phyloP scores from a whole-genome alignment of 1,284 basidiomycete species.

The Moesziomyces parantarcticus region DNA sequence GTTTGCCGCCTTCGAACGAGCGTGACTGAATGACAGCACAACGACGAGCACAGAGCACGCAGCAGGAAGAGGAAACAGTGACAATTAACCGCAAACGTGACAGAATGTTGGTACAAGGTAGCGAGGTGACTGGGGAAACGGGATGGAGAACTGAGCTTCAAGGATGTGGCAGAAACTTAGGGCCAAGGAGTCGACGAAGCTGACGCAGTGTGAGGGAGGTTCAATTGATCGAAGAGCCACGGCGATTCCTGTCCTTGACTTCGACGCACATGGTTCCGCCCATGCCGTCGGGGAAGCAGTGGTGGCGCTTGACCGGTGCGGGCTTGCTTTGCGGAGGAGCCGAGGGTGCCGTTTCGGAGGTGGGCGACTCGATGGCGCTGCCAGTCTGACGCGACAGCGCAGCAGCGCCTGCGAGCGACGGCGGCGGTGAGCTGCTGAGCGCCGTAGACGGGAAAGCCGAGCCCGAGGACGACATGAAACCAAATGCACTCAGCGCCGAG shows the following conservation, averaged over 20 bases:
- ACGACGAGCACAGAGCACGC: not conserved
- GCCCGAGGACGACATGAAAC: constrained; percentile 26
- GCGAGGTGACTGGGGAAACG: not conserved
- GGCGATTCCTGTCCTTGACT: constrained; percentile 36
- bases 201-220: too few relatives aligned
- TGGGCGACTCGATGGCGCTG: constrained; percentile 17
- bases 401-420: constrained; percentile 10
- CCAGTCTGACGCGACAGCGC: constrained; percentile 14
- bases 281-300: constrained; percentile 48
- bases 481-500: constrained; percentile 43
- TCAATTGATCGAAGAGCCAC: constrained; percentile 39
- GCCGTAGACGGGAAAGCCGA: not conserved
- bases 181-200: not conserved
- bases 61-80: not conserved
- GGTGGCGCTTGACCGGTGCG: constrained; percentile 27
- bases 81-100: not conserved
- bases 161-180: not conserved
- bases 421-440: constrained; percentile 31
- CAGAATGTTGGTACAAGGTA: not conserved
- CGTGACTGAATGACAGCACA: not conserved
- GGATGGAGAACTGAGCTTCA: not conserved
- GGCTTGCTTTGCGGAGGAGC: constrained; percentile 4
- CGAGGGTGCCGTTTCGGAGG: constrained; percentile 13
- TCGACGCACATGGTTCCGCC: constrained; percentile 48
- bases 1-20: constrained; percentile 14